Conservation (phyloP, 148 eudicot species). For the Tetragonia tetragonoides region DNA sequence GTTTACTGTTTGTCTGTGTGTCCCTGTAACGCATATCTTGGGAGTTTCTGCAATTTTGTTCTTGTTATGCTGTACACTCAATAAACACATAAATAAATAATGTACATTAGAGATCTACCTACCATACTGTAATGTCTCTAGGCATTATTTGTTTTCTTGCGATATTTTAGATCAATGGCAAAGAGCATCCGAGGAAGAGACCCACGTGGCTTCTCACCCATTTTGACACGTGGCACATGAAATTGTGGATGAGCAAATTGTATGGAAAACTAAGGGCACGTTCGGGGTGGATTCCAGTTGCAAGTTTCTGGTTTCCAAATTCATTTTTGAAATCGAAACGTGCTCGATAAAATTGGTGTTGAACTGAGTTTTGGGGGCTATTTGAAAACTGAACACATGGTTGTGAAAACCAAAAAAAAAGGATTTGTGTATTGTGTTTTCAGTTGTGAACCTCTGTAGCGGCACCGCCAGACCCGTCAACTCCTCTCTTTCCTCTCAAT, state of each 20-base stretch:
- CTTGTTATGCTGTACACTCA: conserved; percentile 8
- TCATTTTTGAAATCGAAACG: no score
- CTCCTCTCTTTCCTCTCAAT: no score
- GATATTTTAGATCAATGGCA: conserved; percentile 13
- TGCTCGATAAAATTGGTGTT: no score
- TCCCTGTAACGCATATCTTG: conserved; percentile 23
- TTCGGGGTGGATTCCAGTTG: no score
- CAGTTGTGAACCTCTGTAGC: no score
- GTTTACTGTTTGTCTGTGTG: conserved; percentile 1
- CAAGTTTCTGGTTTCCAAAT: no score
- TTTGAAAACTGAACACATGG: no score
- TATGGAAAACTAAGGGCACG: no score
- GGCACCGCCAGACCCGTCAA: no score
- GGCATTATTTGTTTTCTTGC: background rate
- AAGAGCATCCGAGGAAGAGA: conserved; percentile 21
- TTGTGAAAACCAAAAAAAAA: no score
- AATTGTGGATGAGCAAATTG: background rate
- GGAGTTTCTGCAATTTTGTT: conserved; percentile 21
- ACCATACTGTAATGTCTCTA: background rate
- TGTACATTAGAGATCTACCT: background rate
- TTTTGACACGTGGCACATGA: background rate
- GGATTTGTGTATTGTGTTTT: no score
- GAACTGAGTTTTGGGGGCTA: no score
- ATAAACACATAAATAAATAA: background rate
- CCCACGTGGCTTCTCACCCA: background rate